Evolutionary conservation across 2,329 filamentous ascomycete species (phyloP).

Genomic region (Hymenoscyphus infarciens): DNA sequence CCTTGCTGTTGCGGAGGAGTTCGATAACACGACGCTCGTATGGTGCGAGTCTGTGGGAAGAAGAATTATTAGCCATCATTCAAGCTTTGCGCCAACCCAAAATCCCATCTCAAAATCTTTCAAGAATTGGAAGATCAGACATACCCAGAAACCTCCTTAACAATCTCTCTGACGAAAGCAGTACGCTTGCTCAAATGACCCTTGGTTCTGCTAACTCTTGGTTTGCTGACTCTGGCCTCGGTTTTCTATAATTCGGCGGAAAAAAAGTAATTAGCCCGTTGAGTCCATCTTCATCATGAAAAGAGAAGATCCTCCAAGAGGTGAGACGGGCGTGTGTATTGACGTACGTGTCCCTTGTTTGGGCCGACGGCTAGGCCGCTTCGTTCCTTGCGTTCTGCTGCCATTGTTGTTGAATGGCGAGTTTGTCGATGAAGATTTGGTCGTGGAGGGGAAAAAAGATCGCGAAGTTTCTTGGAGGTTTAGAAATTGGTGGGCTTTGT

Average conservation of each 20-base stretch:
- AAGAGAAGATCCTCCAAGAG: conserved; percentile 68
- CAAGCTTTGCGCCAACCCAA: not conserved
- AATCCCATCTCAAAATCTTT: not conserved
- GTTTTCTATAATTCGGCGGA: conserved; percentile 62
- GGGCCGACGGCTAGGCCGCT: conserved; percentile 58
- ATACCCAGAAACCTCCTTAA: conserved; percentile 96
- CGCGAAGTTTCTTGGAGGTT: conserved; percentile 9
- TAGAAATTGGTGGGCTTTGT: not conserved
- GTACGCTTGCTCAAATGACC: conserved; percentile 96
- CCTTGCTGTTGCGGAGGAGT: conserved; percentile 97
- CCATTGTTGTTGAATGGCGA: conserved; percentile 42
- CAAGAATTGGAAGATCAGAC: conserved; percentile 37
- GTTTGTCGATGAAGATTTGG: conserved; percentile 18
- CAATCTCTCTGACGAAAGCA: conserved; percentile 92
- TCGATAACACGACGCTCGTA: conserved; percentile 99
- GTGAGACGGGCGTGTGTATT: conserved; percentile 50
- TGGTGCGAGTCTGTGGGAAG: conserved; percentile 67
- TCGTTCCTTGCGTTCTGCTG: conserved; percentile 55
- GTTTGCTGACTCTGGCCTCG: conserved; percentile 73
- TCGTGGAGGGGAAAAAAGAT: conserved; percentile 15
- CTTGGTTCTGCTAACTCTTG: conserved; percentile 81
- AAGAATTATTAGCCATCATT: conserved; percentile 15
- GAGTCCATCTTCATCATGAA: conserved; percentile 45
- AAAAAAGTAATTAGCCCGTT: conserved; percentile 39
- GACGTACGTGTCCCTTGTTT: conserved; percentile 63